A percentile compares a stretch with the other conserved stretches of the same genome.
Evolutionary conservation across 352 stramenopile genomes (phyloP).

Genomic region (Saprolegnia diclina): DNA sequence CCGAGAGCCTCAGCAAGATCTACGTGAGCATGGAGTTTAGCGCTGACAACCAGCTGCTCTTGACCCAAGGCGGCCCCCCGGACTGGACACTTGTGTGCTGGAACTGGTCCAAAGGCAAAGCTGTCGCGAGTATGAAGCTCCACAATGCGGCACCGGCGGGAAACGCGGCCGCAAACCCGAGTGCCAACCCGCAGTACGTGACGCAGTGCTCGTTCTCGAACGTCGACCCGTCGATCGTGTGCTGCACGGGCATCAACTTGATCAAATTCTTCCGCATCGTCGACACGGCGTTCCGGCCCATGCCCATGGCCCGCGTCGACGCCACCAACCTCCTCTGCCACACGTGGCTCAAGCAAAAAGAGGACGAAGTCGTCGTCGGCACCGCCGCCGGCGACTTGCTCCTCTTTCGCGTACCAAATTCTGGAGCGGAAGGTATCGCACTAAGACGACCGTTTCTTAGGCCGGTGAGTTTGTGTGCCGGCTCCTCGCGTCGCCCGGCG

Average conservation of each 20-base stretch:
- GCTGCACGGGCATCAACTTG: constrained; percentile 69
- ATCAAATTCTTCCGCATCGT: constrained; percentile 89
- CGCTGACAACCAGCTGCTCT: constrained; percentile 84
- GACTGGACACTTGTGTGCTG: constrained; percentile 88
- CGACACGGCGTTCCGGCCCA: constrained; percentile 77
- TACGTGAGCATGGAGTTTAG: constrained; percentile 87
- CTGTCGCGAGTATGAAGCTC: constrained; percentile 69
- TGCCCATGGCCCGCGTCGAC: constrained; percentile 75
- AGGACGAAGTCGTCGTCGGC: constrained; percentile 85
- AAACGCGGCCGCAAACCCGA: constrained; percentile 17
- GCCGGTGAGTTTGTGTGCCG: constrained; percentile 60
- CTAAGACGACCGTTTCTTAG: constrained; percentile 21
- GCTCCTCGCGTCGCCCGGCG: constrained; percentile 47
- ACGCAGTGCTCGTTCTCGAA: constrained; percentile 85
- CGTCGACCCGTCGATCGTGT: constrained; percentile 82
- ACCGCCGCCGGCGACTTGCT: constrained; percentile 79
- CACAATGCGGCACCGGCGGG: constrained; percentile 33
- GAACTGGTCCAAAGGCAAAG: constrained; percentile 91
- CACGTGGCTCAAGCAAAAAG: constrained; percentile 85
- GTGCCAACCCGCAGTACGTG: constrained; percentile 35
- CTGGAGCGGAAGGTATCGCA: background rate
- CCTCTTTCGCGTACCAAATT: constrained; percentile 51
- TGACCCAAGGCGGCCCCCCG: constrained; percentile 77
- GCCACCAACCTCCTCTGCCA: constrained; percentile 72
- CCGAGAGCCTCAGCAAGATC: constrained; percentile 53